Base-by-base conservation (phyloP, 352 stramenopile species). In the Aphanomyces cochlioides region DNA sequence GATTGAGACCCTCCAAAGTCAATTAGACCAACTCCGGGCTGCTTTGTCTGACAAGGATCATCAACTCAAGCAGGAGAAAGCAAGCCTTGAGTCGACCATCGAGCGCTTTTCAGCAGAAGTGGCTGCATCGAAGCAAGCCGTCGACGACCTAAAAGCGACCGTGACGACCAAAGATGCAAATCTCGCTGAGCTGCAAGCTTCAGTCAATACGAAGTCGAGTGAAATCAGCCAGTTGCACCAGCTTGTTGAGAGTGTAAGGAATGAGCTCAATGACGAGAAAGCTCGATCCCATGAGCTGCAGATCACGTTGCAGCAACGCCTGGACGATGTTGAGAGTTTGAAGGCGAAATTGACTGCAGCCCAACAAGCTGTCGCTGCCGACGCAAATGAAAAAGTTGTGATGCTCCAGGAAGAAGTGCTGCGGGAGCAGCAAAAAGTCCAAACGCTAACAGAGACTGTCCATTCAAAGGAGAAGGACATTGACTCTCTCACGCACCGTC, bases 381-480 rank as follows among this genome's bases (percentile, higher is more conserved):
- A 61, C 21, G 54, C 54, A 17, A 61, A 37, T 39, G 54, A 61
- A 13, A 61, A 61, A 37, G 54, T 61, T 12, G 54, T 37, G 28
- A 61, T 67, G 40, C 17, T 67, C 38, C 40, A 57, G 5, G 39
- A 69, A 5, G 72, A 72, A 34, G 60, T 65, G 59, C 45, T 43
- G 56, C 41, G 68, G n/a, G 19, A 56, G 38, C 64, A 72, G 57
- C 36, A 73, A 68, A 70, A 79, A 41, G 66, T 72, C 10, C 73
- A 78, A n/a, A 7, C 68, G 47, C 66, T 77, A 15, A 66, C 69
- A 1, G 73, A 63, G 0, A 73, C 74, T 21, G 74, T 68, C 34
- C 47, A 60, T 4, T 19, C 34, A 7, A 75, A 73, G 17, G 87
- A 87, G 43, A 74, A 88, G 19, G 79, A 89, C 47, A 85, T 90